Evolutionary conservation across 2,329 filamentous ascomycete species (phyloP).

Genomic region (Alternaria rosae): DNA sequence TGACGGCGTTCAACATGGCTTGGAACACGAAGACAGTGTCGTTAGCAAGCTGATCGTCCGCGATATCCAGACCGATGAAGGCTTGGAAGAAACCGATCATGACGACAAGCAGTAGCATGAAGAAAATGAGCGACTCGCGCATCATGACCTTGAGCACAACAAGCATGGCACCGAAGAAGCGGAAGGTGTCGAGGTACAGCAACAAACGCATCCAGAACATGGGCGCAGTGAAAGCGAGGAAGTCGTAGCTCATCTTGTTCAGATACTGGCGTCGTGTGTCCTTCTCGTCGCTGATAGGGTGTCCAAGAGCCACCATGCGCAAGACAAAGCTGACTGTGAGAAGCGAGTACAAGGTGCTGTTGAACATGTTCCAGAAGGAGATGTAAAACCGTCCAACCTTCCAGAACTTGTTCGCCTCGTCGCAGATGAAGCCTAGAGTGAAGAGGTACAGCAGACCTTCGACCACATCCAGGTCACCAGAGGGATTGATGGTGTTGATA

Average conservation of each 20-base stretch:
- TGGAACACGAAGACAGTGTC: slow-evolving; percentile 77
- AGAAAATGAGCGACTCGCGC: slow-evolving; percentile 86
- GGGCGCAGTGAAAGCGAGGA: slow-evolving; percentile 89
- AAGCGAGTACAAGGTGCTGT: slow-evolving; percentile 79
- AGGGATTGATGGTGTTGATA: slow-evolving; percentile 91
- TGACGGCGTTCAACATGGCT: slow-evolving; percentile 86
- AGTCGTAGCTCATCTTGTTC: slow-evolving; percentile 89
- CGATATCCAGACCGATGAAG: slow-evolving; percentile 88
- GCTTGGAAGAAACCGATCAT: slow-evolving; percentile 89
- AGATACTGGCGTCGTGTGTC: slow-evolving; percentile 61
- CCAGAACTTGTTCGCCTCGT: slow-evolving; percentile 88
- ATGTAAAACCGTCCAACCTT: slow-evolving; percentile 93
- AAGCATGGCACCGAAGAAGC: slow-evolving; percentile 98
- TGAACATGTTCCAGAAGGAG: slow-evolving; percentile 97
- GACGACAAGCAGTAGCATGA: slow-evolving; percentile 85
- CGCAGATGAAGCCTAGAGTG: slow-evolving; percentile 87
- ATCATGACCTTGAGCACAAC: slow-evolving; percentile 84
- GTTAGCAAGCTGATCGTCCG: slow-evolving; percentile 70
- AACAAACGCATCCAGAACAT: slow-evolving; percentile 97
- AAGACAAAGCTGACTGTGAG: slow-evolving; percentile 80
- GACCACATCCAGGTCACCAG: slow-evolving; percentile 81
- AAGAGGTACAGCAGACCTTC: slow-evolving; percentile 90
- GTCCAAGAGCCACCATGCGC: slow-evolving; percentile 77
- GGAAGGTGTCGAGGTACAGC: slow-evolving; percentile 89
- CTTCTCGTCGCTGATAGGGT: slow-evolving; percentile 58